A percentile compares a stretch with the other conserved stretches of the same genome.
phyloP scores from a whole-genome alignment of 345 rosid genomes.

The Gossypium ekmanianum region DNA sequence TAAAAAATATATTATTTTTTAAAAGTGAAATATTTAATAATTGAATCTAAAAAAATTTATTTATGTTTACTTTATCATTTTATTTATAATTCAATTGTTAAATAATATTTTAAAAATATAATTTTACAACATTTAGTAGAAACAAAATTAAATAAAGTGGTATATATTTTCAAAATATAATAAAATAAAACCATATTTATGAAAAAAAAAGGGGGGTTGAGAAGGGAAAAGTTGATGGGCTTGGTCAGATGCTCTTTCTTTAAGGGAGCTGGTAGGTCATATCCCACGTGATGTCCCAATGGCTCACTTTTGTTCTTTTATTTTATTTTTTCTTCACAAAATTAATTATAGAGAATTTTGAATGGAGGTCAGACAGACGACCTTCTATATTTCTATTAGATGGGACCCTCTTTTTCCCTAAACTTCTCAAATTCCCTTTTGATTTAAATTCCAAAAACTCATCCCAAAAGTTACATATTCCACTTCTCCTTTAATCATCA shows the following conservation, averaged over 20 bases:
- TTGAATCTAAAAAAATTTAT: too few relatives aligned
- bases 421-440: background rate
- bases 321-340: constrained; percentile 3
- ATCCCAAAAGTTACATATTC: constrained; percentile 27
- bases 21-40: too few relatives aligned
- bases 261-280: constrained; percentile 60
- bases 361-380: background rate
- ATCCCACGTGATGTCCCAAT: constrained; percentile 69
- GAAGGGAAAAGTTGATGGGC: background rate
- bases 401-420: background rate
- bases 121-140: too few relatives aligned
- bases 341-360: constrained; percentile 27
- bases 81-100: too few relatives aligned
- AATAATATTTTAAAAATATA: too few relatives aligned
- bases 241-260: constrained; percentile 50
- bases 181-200: too few relatives aligned
- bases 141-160: too few relatives aligned
- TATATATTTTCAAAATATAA: too few relatives aligned
- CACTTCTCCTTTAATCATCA: constrained; percentile 16
- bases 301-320: constrained; percentile 13
- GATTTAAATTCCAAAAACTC: constrained; percentile 21
- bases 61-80: too few relatives aligned
- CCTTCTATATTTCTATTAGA: background rate
- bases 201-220: background rate
- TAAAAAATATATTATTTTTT: too few relatives aligned